Base-by-base conservation (phyloP, 306 rosid species). In the Begonia peltatifolia region DNA sequence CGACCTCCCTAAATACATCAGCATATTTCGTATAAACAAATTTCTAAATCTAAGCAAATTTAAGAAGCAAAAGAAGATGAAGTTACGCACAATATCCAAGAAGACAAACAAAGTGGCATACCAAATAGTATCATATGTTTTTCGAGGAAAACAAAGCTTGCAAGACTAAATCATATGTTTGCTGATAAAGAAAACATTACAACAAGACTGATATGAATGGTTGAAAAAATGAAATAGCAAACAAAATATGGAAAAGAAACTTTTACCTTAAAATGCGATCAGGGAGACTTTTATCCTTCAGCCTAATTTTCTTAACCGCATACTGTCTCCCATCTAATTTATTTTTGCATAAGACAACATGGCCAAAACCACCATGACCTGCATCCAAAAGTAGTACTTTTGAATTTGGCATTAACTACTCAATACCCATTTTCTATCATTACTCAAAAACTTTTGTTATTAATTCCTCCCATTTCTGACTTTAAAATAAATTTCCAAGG, bases 291-390 rank as follows among this genome's bases (percentile, higher is more conserved):
- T 89, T 80, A 74, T 89, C 97, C 56, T 69, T 85, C 10, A 89
- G 90, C 66, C 74, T 94, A 55, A 89, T 89, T 78, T 85, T 89
- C 81, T 89, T 89, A 59, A 89, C 79, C 8, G 97, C 97, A 78
- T 89, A 89, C 41, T 89, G 95, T 59, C 97, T 79, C 63, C 94
- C 97, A 60, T 89, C 97, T 22, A 89, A 76, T 62, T 89, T 89
- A 73, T 89, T 89, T 83, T 81, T 82, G 80, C 97, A 89, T 74
- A 89, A 47, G 56, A 85, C 87, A 56, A 89, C 97, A 61, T 78
- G 90, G 56, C 90, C 97, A 76, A 89, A 89, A 72, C 97, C 95
- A 64, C 97, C 95, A 78, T 80, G 97, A 74, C 97, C 97, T 89
- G 68, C 61, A 52, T 50, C 59, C 52, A 41, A 35, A 41, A 49